Evolutionary conservation across 1,284 basidiomycete genomes (phyloP).

Genomic region (Paramarasmius palmivorus): DNA sequence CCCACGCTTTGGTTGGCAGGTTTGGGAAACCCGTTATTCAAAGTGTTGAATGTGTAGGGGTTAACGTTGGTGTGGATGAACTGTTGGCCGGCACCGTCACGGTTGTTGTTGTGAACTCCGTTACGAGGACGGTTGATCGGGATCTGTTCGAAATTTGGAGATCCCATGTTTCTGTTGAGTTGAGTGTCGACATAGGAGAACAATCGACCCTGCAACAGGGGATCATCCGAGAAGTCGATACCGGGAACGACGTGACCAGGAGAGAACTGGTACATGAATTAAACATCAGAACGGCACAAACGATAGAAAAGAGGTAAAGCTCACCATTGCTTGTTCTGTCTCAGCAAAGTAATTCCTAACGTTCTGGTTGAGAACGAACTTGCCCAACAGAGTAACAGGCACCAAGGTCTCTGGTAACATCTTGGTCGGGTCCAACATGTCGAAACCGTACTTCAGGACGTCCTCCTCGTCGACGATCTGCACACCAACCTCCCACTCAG

Average conservation of each 20-base stretch:
- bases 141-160: constrained; percentile 12
- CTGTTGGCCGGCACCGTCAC: constrained; percentile 10
- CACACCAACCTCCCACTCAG: constrained; percentile 17
- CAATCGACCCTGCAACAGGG: constrained; percentile 12
- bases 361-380: constrained; percentile 10
- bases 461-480: constrained; percentile 11
- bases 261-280: too few species aligned
- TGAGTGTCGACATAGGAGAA: constrained; percentile 13
- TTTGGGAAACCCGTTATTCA: constrained; percentile 6
- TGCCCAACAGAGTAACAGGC: constrained; percentile 6
- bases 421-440: constrained; percentile 11
- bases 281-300: too few species aligned
- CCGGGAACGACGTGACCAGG: constrained; percentile 9
- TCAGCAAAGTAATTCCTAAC: constrained; percentile 9
- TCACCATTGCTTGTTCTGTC: constrained; percentile 11
- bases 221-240: constrained; percentile 13
- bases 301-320: not conserved
- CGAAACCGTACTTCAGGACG: constrained; percentile 4
- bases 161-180: constrained; percentile 10
- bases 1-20: constrained; percentile 9
- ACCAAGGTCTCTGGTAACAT: constrained; percentile 5
- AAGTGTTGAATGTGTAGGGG: constrained; percentile 8
- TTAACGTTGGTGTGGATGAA: constrained; percentile 3
- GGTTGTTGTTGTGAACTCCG: constrained; percentile 10
- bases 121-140: constrained; percentile 9